phyloP scores from a whole-genome alignment of 2,329 filamentous ascomycete species.

The Cladophialophora yegresii region DNA sequence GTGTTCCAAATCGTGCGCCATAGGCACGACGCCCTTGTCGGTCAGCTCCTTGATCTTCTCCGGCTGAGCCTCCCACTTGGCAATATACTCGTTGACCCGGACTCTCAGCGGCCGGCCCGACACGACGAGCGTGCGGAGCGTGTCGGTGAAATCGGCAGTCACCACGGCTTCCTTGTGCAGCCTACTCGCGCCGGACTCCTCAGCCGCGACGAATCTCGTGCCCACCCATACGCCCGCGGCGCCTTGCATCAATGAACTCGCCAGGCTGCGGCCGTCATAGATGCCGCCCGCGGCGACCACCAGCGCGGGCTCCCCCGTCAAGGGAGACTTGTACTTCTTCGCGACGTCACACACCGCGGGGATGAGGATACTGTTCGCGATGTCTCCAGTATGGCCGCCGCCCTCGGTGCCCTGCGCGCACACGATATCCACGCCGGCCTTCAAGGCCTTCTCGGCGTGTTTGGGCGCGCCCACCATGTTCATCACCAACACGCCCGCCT shows the following conservation, averaged over 20 bases:
- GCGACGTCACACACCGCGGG: slow-evolving; percentile 87
- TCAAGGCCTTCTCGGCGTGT: slow-evolving; percentile 85
- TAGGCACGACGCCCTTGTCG: slow-evolving; percentile 73
- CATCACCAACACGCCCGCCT: slow-evolving; percentile 81
- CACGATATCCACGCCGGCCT: slow-evolving; percentile 83
- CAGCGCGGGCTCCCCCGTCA: slow-evolving; percentile 70
- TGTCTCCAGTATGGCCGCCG: slow-evolving; percentile 87
- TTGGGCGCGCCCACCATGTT: slow-evolving; percentile 96
- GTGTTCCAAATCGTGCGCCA: slow-evolving; percentile 75
- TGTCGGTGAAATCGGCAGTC: slow-evolving; percentile 74
- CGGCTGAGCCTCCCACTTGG: slow-evolving; percentile 75
- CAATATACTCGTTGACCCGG: slow-evolving; percentile 79
- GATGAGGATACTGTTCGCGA: slow-evolving; percentile 82
- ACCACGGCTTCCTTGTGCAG: slow-evolving; percentile 85
- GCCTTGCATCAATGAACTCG: slow-evolving; percentile 81
- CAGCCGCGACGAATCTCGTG: slow-evolving; percentile 82
- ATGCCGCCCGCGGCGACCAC: slow-evolving; percentile 91
- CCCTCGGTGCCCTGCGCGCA: slow-evolving; percentile 93
- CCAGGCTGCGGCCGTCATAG: slow-evolving; percentile 76
- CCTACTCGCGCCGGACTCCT: slow-evolving; percentile 77
- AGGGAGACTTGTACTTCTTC: slow-evolving; percentile 66
- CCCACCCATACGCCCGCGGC: slow-evolving; percentile 92
- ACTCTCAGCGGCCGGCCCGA: slow-evolving; percentile 79
- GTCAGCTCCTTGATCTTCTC: slow-evolving; percentile 74
- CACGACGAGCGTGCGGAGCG: slow-evolving; percentile 77